Evolutionary conservation across 2,329 filamentous ascomycete genomes (phyloP), one percentile per base, ranked within the genome.

Genomic region (Colletotrichum endophyticum): DNA sequence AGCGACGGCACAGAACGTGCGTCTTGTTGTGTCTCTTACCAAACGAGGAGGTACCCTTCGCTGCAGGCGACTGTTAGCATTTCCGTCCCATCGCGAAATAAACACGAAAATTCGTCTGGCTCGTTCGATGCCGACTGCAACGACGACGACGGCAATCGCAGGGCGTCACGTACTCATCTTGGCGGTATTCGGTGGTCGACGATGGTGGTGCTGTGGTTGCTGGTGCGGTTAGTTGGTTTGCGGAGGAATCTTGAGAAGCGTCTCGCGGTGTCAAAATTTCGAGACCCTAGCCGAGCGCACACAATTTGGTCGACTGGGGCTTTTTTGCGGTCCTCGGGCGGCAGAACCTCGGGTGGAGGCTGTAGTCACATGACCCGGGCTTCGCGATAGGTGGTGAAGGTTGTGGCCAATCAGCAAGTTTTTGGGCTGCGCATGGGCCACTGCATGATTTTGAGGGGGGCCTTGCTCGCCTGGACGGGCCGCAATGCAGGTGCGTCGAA

Each of bases 1-100:
- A 98, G 91, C 96, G 96, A 93, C 96, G 94, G 95, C 96, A 98
- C 89, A 98, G 91, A 88, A 94, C 96, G 94, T 98, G 96, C 92
- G 96, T 95, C 94, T 98, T 98, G 93, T 96, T 98, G 92, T 98
- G 95, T 93, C 95, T 87, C 86, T 89, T 89, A 86, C 88, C 88
- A 84, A 89, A 89, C 84, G 88, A 89, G 84, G 88, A 89, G 83
- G 89, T 90, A 88, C 89, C 89, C 89, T 90, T 90, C 83, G 89
- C 89, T 90, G 81, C 82, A 84, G 80, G 78, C 75, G 74, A 74
- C 73, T 62, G 77, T 78, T 73, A 79, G 80, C 78, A 61, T 68
- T 68, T 70, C 66, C 49, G 25, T 72, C 63, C 53, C 25, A 16
- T 15, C 22, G 53, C 78, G 70, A 61, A 79, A 82, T 82, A 82